Evolutionary conservation across 2,329 filamentous ascomycete genomes (phyloP).

Genomic region (Fusarium duplospermum): DNA sequence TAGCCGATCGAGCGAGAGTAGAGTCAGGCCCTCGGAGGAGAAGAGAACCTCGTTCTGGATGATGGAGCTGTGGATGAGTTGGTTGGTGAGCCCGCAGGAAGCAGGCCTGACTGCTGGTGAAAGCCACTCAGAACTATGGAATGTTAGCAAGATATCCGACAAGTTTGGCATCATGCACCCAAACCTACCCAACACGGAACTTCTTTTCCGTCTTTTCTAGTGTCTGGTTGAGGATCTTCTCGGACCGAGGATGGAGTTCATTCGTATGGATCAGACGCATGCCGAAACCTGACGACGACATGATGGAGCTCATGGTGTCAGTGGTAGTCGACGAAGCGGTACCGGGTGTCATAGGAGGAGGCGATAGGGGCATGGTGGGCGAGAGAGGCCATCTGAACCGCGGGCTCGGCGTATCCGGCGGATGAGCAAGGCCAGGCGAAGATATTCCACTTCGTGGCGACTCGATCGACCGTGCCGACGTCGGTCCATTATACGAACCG

Average conservation of each 20-base stretch:
- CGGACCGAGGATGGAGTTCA: slow-evolving; percentile 58
- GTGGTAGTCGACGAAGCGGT: slow-evolving; percentile 54
- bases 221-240: slow-evolving; percentile 59
- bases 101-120: slow-evolving; percentile 57
- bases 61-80: slow-evolving; percentile 67
- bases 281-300: slow-evolving; percentile 56
- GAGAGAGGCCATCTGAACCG: slow-evolving; percentile 49
- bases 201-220: slow-evolving; percentile 66
- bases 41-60: slow-evolving; percentile 72
- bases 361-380: slow-evolving; percentile 54
- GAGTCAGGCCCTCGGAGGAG: slow-evolving; percentile 67
- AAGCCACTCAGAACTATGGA: slow-evolving; percentile 55
- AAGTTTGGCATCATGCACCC: not conserved
- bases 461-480: slow-evolving; percentile 40
- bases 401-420: slow-evolving; percentile 44
- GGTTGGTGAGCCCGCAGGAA: slow-evolving; percentile 59
- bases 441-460: slow-evolving; percentile 41
- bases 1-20: slow-evolving; percentile 70
- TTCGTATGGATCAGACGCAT: slow-evolving; percentile 63
- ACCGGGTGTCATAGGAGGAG: slow-evolving; percentile 61
- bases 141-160: slow-evolving; percentile 17
- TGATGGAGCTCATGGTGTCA: slow-evolving; percentile 45
- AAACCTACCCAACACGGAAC: slow-evolving; percentile 52
- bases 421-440: slow-evolving; percentile 50
- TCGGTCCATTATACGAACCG: slow-evolving; percentile 33